Evolutionary conservation across 2,329 filamentous ascomycete species (phyloP).

Genomic region (Fusarium pseudograminearum): DNA sequence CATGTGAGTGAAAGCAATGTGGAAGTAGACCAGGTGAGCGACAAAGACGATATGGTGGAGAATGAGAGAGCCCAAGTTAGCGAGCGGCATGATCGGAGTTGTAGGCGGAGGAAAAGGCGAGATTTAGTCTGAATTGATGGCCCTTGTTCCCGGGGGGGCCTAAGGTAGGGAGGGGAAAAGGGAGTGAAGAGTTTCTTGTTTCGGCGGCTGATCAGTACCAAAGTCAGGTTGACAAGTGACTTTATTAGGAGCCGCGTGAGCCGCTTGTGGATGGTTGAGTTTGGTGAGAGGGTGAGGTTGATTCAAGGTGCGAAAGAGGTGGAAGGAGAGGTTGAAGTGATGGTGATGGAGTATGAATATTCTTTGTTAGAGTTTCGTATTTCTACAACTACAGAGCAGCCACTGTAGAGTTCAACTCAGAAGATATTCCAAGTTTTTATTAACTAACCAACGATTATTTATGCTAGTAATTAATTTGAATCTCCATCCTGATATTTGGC

Average conservation of each 20-base stretch:
- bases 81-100: conserved; percentile 59
- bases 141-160: conserved; percentile 10
- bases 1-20: conserved; percentile 62
- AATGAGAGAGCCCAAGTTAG: conserved; percentile 64
- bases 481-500: background rate
- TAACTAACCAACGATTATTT: background rate
- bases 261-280: conserved; percentile 27
- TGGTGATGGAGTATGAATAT: background rate
- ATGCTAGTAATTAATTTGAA: background rate
- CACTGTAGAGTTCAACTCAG: background rate
- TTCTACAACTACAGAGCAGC: background rate
- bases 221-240: conserved; percentile 6
- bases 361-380: background rate
- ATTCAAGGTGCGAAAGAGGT: conserved; percentile 2
- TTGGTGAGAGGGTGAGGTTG: conserved; percentile 19
- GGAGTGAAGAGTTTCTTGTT: conserved; percentile 2
- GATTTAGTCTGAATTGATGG: conserved; percentile 14
- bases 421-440: background rate
- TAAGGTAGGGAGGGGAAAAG: background rate
- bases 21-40: conserved; percentile 65
- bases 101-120: conserved; percentile 3
- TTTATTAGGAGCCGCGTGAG: conserved; percentile 27
- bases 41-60: conserved; percentile 66
- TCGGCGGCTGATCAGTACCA: conserved; percentile 20
- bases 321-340: background rate